A percentile compares a stretch with the other conserved stretches of the same genome.
These are phyloP conservation scores for Pilaira anomala DNA, from an alignment of 192 early-diverging fungal species.

Conservation along the genomic window DNA sequence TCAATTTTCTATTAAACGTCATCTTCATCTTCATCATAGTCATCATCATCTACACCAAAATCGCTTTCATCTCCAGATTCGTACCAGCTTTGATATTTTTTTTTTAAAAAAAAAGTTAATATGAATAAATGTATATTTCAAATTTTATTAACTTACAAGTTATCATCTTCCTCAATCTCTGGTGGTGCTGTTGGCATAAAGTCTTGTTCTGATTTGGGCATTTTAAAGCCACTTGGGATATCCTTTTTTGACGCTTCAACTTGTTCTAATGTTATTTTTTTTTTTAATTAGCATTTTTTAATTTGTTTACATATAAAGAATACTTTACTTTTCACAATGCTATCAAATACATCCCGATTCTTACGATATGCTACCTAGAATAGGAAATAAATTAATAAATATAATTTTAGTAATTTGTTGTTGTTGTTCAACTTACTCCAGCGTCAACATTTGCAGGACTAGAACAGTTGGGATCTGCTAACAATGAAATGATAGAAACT, in stretches of 20 bases:
- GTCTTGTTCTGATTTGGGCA: slow-evolving; percentile 40
- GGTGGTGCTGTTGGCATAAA: slow-evolving; percentile 38
- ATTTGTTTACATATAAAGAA: not conserved
- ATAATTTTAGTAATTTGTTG: not conserved
- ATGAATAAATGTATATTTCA: not conserved
- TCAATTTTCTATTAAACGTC: slow-evolving; percentile 26
- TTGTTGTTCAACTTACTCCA: slow-evolving; percentile 31
- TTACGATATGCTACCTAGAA: slow-evolving; percentile 44
- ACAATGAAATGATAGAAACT: slow-evolving; percentile 45
- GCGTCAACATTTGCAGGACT: slow-evolving; percentile 56
- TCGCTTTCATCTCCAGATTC: slow-evolving; percentile 41
- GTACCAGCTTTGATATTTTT: slow-evolving; percentile 25
- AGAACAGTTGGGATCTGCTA: slow-evolving; percentile 49
- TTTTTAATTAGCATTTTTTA: not conserved
- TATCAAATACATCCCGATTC: slow-evolving; percentile 36
- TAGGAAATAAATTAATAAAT: not conserved
- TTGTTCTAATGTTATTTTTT: slow-evolving; percentile 28
- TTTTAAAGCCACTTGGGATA: slow-evolving; percentile 46
- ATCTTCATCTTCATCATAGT: slow-evolving; percentile 36
- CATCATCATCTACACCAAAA: slow-evolving; percentile 42
- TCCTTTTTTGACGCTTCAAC: slow-evolving; percentile 46
- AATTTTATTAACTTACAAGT: slow-evolving; percentile 29
- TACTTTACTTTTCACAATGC: slow-evolving; percentile 36
- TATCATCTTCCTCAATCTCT: slow-evolving; percentile 40
- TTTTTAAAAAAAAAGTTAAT: not conserved